phyloP scores from a whole-genome alignment of 345 rosid species.

The Eucalyptus microcorys region DNA sequence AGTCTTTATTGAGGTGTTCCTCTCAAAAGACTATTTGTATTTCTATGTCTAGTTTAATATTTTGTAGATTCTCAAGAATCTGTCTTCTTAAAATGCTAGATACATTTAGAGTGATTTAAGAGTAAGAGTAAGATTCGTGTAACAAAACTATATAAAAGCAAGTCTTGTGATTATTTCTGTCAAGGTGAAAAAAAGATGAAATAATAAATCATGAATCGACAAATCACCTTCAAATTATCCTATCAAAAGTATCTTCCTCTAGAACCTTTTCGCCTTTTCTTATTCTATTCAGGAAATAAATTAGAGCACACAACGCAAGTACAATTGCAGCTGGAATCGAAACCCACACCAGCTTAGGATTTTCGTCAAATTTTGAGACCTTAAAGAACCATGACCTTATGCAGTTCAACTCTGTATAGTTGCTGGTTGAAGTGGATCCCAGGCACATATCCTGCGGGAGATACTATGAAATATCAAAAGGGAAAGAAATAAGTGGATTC shows the following conservation, averaged over 20 bases:
- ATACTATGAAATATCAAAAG: slow-evolving; percentile 29
- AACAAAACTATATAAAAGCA: too few species aligned
- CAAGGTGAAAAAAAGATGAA: too few species aligned
- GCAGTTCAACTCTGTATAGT: slow-evolving; percentile 26
- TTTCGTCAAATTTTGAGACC: slow-evolving; percentile 8
- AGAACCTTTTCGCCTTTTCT: slow-evolving; percentile 4
- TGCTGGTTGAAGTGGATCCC: slow-evolving; percentile 56
- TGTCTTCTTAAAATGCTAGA: too few species aligned
- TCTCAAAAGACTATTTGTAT: too few species aligned
- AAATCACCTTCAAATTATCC: too few species aligned
- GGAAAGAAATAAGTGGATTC: slow-evolving; percentile 14
- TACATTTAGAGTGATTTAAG: too few species aligned
- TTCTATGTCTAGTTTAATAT: too few species aligned
- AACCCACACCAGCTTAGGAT: neutral
- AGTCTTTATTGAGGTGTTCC: too few species aligned
- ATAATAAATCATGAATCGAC: too few species aligned
- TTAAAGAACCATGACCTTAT: slow-evolving; percentile 48
- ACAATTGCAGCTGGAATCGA: neutral
- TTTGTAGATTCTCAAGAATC: too few species aligned
- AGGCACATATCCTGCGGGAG: slow-evolving; percentile 45
- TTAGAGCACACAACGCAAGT: neutral
- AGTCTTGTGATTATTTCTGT: too few species aligned
- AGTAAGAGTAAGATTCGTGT: too few species aligned
- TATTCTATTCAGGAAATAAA: slow-evolving; percentile 4
- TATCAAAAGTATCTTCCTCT: slow-evolving; percentile 5